Evolutionary conservation across 768 basidiomycete genomes (phyloP).

Genomic region (Auricularia sp.): DNA sequence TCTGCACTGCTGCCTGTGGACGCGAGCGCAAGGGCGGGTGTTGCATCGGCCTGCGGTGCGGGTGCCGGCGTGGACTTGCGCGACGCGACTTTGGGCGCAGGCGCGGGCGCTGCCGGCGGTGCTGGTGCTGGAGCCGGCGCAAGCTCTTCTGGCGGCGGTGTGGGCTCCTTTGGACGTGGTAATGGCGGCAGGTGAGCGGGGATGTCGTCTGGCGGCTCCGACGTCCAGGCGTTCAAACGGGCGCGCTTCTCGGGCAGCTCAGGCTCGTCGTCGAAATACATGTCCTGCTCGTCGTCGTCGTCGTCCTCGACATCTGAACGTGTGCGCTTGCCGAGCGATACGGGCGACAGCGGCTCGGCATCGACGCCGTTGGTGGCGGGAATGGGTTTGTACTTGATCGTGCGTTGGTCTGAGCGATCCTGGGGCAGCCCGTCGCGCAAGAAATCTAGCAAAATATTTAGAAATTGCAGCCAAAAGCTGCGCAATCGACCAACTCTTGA

Average conservation of each 20-base stretch:
- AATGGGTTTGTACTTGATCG: slow-evolving; percentile 33
- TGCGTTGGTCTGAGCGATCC: slow-evolving; percentile 46
- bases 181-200: slow-evolving; percentile 64
- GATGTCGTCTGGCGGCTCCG: slow-evolving; percentile 52
- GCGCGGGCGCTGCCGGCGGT: slow-evolving; percentile 1
- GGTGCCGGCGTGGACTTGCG: slow-evolving; percentile 6
- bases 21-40: slow-evolving; percentile 31
- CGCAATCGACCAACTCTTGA: slow-evolving; percentile 45
- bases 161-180: slow-evolving; percentile 27
- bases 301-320: slow-evolving; percentile 12
- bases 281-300: slow-evolving; percentile 21
- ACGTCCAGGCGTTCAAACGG: slow-evolving; percentile 33
- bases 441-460: slow-evolving; percentile 32
- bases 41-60: slow-evolving; percentile 4
- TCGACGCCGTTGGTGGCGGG: slow-evolving; percentile 9
- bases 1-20: slow-evolving; percentile 38
- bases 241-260: slow-evolving; percentile 49
- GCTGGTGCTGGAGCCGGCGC: slow-evolving; percentile 3
- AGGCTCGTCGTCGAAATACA: slow-evolving; percentile 21
- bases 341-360: slow-evolving; percentile 4
- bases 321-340: slow-evolving; percentile 7
- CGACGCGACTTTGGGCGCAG: slow-evolving; percentile 15
- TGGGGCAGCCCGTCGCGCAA: slow-evolving; percentile 48
- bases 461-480: slow-evolving; percentile 15
- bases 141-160: background rate